phyloP scores from a whole-genome alignment of 257 asterid species.

The Ilex aquifolium region DNA sequence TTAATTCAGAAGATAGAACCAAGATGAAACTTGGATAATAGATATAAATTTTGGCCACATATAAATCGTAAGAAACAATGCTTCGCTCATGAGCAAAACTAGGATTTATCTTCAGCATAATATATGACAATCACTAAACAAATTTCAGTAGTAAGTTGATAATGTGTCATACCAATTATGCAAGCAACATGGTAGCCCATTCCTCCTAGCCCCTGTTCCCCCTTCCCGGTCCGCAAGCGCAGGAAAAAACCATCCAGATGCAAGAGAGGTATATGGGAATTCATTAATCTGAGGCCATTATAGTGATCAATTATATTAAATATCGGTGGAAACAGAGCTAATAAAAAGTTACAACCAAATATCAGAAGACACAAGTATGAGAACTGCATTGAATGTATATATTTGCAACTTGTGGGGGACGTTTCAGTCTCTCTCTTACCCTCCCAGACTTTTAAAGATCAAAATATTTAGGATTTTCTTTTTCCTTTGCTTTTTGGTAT shows the following conservation, averaged over 20 bases:
- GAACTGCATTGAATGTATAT: neutral
- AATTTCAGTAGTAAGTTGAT: no score
- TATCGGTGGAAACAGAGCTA: neutral
- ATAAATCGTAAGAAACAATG: neutral
- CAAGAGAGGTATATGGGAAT: constrained; percentile 28
- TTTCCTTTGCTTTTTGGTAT: no score
- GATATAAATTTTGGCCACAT: neutral
- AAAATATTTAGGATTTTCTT: no score
- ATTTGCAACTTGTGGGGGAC: neutral
- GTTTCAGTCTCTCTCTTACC: neutral
- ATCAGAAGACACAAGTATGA: neutral
- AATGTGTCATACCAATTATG: constrained; percentile 36
- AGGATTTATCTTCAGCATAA: no score
- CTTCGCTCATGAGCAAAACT: neutral
- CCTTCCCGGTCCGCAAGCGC: constrained; percentile 54
- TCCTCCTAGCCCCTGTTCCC: constrained; percentile 48
- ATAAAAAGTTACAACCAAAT: neutral
- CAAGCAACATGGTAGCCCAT: constrained; percentile 64
- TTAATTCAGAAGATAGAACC: constrained; percentile 5
- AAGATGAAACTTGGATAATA: neutral
- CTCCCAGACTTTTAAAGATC: neutral
- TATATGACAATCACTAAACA: no score
- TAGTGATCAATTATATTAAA: constrained; percentile 10
- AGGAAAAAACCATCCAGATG: constrained; percentile 55
- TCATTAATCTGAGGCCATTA: constrained; percentile 46